Base-by-base conservation (phyloP, 106 monocot genomes). In the Platanthera guangdongensis region DNA sequence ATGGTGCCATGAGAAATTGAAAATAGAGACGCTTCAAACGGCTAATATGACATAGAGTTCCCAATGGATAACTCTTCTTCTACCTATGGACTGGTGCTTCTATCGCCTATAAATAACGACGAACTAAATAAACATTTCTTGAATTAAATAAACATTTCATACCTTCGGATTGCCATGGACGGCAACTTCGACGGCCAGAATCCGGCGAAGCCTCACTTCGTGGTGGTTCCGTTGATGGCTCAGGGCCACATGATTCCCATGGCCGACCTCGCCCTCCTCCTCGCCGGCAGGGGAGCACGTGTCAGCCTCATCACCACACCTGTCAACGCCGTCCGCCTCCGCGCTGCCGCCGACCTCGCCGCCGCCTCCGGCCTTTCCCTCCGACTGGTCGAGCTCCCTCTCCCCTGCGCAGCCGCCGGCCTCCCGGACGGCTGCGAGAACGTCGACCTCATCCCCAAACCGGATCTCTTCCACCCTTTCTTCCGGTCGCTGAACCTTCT, bases 181-280 rank as follows among this genome's bases (percentile, higher is more conserved):
- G 32, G 39, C 25, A 39, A 18, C 9, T 7, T 60, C 19, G 18
- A 60, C n/a, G 19, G 7, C 18, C 9, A 7, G 59, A 6, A 9
- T 6, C 9, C n/a, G 4, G 48, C 48, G 13, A 74, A 52, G 19
- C 32, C 39, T 52, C 87, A 84, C 72, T 81, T 87, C 51, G 76
- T 87, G 11, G 47, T 87, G 4, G 67, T 87, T 16, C 87, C 87
- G 3, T 68, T 84, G 53, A 75, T 82, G 73, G 84, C 83, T 3
- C 84, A 74, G 30, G 87, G 87, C 9, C 87, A 87, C 84, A 73
- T 81, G 57, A 81, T 84, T 55, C 87, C 87, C 4, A 82, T 79
- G 84, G 18, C 70, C 5, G 87, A 87, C 74, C 3, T 84, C n/a
- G 83, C 81, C 11, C 75, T 21, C 1, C 59, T 81, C 11, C 77